Evolutionary conservation across 2,329 filamentous ascomycete genomes (phyloP).

Genomic region (Stachybotrys chlorohalonatus): DNA sequence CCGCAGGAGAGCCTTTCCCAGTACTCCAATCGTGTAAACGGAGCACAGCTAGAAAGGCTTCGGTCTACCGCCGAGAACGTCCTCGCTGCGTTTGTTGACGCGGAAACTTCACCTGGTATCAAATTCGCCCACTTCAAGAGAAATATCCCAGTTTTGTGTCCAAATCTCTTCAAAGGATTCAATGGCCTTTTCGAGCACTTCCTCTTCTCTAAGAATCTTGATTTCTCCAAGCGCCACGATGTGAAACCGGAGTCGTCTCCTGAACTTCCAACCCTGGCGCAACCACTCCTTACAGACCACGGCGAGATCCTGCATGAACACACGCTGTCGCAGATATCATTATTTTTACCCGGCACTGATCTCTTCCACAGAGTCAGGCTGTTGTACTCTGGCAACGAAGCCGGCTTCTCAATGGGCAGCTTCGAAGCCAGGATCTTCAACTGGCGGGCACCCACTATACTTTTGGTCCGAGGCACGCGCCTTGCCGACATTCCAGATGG

Average conservation of each 20-base stretch:
- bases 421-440: slow-evolving; percentile 70
- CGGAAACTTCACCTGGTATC: slow-evolving; percentile 55
- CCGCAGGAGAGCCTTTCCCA: slow-evolving; percentile 56
- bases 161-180: slow-evolving; percentile 59
- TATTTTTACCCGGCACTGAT: slow-evolving; percentile 57
- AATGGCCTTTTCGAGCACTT: slow-evolving; percentile 66
- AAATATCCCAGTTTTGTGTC: slow-evolving; percentile 50
- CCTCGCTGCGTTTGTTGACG: slow-evolving; percentile 55
- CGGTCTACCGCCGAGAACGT: slow-evolving; percentile 55
- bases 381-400: slow-evolving; percentile 60
- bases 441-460: slow-evolving; percentile 65
- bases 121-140: slow-evolving; percentile 52
- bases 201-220: slow-evolving; percentile 63
- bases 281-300: slow-evolving; percentile 40
- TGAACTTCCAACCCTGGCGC: slow-evolving; percentile 17
- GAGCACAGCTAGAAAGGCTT: slow-evolving; percentile 47
- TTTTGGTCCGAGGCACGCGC: slow-evolving; percentile 59
- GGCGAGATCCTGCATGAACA: slow-evolving; percentile 59
- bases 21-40: slow-evolving; percentile 47
- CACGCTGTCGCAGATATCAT: slow-evolving; percentile 59
- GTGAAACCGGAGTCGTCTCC: slow-evolving; percentile 6
- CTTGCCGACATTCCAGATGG: slow-evolving; percentile 38
- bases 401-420: slow-evolving; percentile 69
- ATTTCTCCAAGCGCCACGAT: slow-evolving; percentile 47
- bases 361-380: slow-evolving; percentile 58